Percentiles rank a stretch among this genome's conserved stretches.
Conservation (phyloP, 2,329 filamentous ascomycete genomes). For the Trichoderma gracile region DNA sequence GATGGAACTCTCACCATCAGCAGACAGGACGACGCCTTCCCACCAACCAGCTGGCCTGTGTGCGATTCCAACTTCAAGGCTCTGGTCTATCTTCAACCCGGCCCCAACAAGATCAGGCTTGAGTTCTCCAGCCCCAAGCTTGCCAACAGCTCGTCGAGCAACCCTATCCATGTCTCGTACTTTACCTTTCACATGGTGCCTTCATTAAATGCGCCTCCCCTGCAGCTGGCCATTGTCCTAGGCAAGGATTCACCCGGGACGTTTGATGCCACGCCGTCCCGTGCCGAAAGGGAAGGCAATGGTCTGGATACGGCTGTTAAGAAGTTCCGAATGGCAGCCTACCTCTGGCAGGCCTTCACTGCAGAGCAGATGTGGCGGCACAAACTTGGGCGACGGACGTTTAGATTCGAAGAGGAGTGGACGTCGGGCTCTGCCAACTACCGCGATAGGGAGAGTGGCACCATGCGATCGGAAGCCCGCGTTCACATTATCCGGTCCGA, state of each 20-base stretch:
- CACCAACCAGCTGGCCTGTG: conserved; percentile 82
- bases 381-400: conserved; percentile 79
- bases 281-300: conserved; percentile 78
- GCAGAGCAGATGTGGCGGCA: conserved; percentile 95
- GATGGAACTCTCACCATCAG: conserved; percentile 79
- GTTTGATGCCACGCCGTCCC: conserved; percentile 78
- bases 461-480: conserved; percentile 87
- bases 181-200: conserved; percentile 86
- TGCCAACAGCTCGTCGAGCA: conserved; percentile 65
- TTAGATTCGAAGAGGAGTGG: conserved; percentile 96
- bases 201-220: conserved; percentile 72
- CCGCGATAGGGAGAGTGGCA: conserved; percentile 68
- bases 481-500: conserved; percentile 81
- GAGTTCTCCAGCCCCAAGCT: conserved; percentile 86
- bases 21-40: conserved; percentile 83
- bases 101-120: conserved; percentile 82
- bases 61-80: conserved; percentile 89
- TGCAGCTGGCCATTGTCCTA: conserved; percentile 85
- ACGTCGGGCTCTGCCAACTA: conserved; percentile 76
- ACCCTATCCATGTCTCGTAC: conserved; percentile 74
- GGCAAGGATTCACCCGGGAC: conserved; percentile 85
- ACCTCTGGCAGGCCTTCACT: conserved; percentile 96
- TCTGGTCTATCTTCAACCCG: conserved; percentile 84
- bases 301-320: conserved; percentile 74
- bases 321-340: conserved; percentile 94